Evolutionary conservation across 2,329 filamentous ascomycete genomes (phyloP).

Genomic region (Fusarium humuli): DNA sequence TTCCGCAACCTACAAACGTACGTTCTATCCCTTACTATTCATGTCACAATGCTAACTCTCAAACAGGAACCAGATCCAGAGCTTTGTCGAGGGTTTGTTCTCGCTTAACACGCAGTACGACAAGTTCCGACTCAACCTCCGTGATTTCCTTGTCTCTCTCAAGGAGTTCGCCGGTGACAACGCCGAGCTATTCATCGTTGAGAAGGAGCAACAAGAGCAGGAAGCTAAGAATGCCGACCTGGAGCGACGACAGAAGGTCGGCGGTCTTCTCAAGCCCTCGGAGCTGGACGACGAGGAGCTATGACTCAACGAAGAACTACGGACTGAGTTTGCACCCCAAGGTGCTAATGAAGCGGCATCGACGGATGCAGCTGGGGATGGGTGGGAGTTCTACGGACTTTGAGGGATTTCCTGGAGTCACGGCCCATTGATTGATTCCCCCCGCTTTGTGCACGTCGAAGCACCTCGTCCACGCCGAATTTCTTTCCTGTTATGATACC

Average conservation of each 20-base stretch:
- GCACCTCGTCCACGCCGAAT: slow-evolving; percentile 36
- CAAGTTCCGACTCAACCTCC: slow-evolving; percentile 94
- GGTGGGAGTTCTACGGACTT: slow-evolving; percentile 75
- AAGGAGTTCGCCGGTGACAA: slow-evolving; percentile 98
- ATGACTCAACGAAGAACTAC: slow-evolving; percentile 81
- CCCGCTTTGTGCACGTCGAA: background rate
- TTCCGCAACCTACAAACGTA: slow-evolving; percentile 94
- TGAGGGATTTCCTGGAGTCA: slow-evolving; percentile 46
- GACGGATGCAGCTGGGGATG: slow-evolving; percentile 58
- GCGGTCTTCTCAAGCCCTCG: slow-evolving; percentile 95
- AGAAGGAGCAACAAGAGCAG: slow-evolving; percentile 91
- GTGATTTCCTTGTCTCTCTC: slow-evolving; percentile 96
- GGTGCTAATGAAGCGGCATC: slow-evolving; percentile 45
- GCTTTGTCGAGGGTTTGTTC: slow-evolving; percentile 92
- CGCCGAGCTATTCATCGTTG: slow-evolving; percentile 90
- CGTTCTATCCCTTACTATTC: slow-evolving; percentile 53
- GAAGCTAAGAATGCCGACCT: slow-evolving; percentile 89
- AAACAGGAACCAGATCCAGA: slow-evolving; percentile 81
- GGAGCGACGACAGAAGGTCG: slow-evolving; percentile 93
- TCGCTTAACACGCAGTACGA: slow-evolving; percentile 87
- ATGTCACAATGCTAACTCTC: slow-evolving; percentile 50
- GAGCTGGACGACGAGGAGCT: slow-evolving; percentile 92
- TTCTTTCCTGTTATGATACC: slow-evolving; percentile 50
- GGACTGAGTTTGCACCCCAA: slow-evolving; percentile 67
- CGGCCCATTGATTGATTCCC: background rate